Conservation (phyloP, 805 yeast genomes). For the Priceomyces haplophilus region DNA sequence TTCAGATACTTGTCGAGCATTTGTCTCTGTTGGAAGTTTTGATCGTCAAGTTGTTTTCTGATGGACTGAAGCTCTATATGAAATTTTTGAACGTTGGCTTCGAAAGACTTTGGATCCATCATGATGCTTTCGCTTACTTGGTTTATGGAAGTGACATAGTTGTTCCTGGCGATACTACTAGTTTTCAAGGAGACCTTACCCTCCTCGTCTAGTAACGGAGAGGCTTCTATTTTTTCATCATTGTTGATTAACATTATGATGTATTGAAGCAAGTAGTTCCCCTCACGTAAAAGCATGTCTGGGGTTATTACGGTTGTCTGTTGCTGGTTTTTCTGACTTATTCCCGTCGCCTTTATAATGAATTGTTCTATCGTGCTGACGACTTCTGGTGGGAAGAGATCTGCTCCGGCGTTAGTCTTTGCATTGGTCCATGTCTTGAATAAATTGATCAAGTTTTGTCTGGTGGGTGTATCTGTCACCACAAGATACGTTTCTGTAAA, state of each 20-base stretch:
- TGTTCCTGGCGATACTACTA: constrained; percentile 23
- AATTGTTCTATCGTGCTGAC: constrained; percentile 35
- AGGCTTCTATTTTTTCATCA: constrained; percentile 15
- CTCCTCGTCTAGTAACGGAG: constrained; percentile 1
- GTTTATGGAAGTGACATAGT: constrained; percentile 29
- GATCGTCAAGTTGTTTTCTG: constrained; percentile 10
- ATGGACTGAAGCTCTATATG: constrained; percentile 13
- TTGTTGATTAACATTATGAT: constrained; percentile 29
- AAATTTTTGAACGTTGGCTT: constrained; percentile 19
- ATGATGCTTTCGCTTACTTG: constrained; percentile 29
- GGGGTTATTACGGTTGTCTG: constrained; percentile 18
- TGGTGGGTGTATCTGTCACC: constrained; percentile 37
- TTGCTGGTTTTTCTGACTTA: constrained; percentile 11
- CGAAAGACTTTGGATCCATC: constrained; percentile 23
- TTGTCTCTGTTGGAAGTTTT: constrained; percentile 16
- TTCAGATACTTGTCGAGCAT: constrained; percentile 10
- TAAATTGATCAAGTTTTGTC: constrained; percentile 38
- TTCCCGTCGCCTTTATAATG: constrained; percentile 36
- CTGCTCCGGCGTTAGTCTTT: constrained; percentile 31
- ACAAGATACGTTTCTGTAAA: constrained; percentile 39
- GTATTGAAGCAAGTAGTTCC: constrained; percentile 33
- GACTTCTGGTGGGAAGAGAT: constrained; percentile 29
- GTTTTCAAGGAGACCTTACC: constrained; percentile 8
- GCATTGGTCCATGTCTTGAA: constrained; percentile 41
- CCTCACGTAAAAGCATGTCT: constrained; percentile 36